Percentiles rank a stretch among this genome's conserved stretches.
Conservation (phyloP, 345 rosid species). For the Excoecaria agallocha region DNA sequence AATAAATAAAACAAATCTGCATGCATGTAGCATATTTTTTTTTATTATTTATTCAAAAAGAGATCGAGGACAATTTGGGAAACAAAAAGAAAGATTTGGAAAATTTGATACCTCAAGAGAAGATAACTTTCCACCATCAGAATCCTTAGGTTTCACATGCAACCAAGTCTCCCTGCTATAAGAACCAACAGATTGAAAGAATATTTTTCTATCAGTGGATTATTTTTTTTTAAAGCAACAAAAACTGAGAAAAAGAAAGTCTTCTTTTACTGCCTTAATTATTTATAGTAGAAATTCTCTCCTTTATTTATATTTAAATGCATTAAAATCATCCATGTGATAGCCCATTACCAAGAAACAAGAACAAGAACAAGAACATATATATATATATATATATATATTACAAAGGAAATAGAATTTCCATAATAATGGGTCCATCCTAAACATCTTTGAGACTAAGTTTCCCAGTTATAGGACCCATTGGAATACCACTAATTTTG, state of each 20-base stretch:
- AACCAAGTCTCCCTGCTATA: slow-evolving; percentile 88
- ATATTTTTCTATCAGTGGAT: slow-evolving; percentile 42
- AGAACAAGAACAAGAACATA: neutral
- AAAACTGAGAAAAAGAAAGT: slow-evolving; percentile 36
- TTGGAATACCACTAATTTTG: slow-evolving; percentile 22
- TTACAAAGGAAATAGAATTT: slow-evolving; percentile 31
- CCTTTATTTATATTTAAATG: neutral
- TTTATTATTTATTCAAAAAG: slow-evolving; percentile 8
- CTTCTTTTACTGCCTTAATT: slow-evolving; percentile 42
- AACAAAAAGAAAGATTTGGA: slow-evolving; percentile 14
- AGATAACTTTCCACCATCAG: slow-evolving; percentile 43
- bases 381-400: too few species aligned
- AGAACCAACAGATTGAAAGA: slow-evolving; percentile 40
- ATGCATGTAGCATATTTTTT: slow-evolving; percentile 6
- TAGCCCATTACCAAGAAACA: slow-evolving; percentile 32
- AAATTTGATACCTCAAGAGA: slow-evolving; percentile 67
- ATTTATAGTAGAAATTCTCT: slow-evolving; percentile 9
- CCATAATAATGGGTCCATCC: slow-evolving; percentile 43
- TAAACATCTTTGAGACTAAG: slow-evolving; percentile 44
- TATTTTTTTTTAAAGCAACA: slow-evolving; percentile 2
- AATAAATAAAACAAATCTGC: neutral
- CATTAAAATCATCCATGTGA: slow-evolving; percentile 42
- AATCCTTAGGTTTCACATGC: slow-evolving; percentile 72
- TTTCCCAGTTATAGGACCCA: slow-evolving; percentile 40
- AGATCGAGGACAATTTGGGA: slow-evolving; percentile 23